A percentile compares a stretch with the other conserved stretches of the same genome.
Conservation (phyloP, 768 basidiomycete genomes). For the Kwoniella newhampshirensis region DNA sequence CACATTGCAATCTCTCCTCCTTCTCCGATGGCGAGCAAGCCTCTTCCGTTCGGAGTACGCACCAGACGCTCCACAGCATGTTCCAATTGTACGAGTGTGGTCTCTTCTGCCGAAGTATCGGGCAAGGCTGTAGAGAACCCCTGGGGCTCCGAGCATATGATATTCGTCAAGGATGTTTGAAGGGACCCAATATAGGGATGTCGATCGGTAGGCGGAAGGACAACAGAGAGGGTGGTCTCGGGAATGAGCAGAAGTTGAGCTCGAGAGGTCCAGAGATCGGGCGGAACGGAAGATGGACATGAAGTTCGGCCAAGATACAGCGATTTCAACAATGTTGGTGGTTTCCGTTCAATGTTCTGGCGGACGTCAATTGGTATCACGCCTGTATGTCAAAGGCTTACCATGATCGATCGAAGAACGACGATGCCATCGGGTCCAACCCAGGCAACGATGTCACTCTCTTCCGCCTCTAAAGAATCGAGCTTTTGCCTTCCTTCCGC, state of each 20-base stretch:
- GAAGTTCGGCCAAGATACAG: constrained; percentile 21
- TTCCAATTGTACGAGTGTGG: constrained; percentile 26
- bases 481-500: constrained; percentile 28
- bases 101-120: constrained; percentile 16
- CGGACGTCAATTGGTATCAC: constrained; percentile 6
- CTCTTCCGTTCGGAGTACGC: constrained; percentile 51
- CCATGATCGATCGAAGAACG: constrained; percentile 35
- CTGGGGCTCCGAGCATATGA: constrained; percentile 9
- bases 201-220: constrained; percentile 1
- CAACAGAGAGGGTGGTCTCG: constrained; percentile 6
- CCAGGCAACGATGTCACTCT: constrained; percentile 46
- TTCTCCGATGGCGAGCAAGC: constrained; percentile 39
- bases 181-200: constrained; percentile 3
- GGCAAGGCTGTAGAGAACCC: background rate
- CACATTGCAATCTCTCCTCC: constrained; percentile 41
- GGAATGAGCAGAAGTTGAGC: constrained; percentile 21
- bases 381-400: constrained; percentile 12
- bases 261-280: constrained; percentile 1
- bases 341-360: constrained; percentile 84
- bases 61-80: constrained; percentile 31
- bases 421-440: constrained; percentile 33
- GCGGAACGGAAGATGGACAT: background rate
- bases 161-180: constrained; percentile 10
- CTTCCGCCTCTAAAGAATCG: constrained; percentile 29
- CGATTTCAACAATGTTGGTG: constrained; percentile 59